phyloP scores from a whole-genome alignment of 805 yeast species.

The Saccharomyces kudriavzevii region DNA sequence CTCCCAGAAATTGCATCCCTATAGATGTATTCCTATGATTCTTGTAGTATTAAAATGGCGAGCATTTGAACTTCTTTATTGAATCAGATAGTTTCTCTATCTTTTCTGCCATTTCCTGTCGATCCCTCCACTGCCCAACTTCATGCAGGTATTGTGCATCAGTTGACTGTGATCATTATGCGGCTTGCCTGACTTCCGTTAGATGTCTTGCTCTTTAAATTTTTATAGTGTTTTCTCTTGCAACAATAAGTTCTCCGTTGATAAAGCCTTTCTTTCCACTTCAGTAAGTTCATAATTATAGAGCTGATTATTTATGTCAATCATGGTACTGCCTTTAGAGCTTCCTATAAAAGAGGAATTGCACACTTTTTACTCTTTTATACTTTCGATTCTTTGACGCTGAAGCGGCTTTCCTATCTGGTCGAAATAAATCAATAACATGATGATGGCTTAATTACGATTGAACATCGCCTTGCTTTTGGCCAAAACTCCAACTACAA shows the following conservation, averaged over 20 bases:
- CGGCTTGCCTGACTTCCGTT: too few species aligned
- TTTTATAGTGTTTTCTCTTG: not conserved
- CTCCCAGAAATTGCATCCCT: not conserved
- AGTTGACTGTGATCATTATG: too few species aligned
- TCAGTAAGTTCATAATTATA: not conserved
- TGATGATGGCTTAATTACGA: not conserved
- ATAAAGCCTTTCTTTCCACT: not conserved
- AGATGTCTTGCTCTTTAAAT: not conserved
- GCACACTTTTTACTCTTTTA: not conserved
- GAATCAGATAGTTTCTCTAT: slow-evolving; percentile 6
- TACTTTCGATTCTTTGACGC: not conserved
- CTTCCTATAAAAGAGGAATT: not conserved
- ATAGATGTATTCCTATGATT: not conserved
- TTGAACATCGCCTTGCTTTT: slow-evolving; percentile 1
- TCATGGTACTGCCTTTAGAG: not conserved
- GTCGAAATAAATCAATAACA: not conserved
- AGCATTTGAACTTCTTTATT: slow-evolving; percentile 4
- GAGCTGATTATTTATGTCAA: not conserved
- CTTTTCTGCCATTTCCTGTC: slow-evolving; percentile 5
- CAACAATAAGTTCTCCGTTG: not conserved
- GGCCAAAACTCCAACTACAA: slow-evolving; percentile 2
- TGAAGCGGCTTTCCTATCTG: not conserved
- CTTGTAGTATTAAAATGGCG: slow-evolving; percentile 4
- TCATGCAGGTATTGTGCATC: not conserved
- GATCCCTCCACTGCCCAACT: not conserved